Evolutionary conservation across 306 rosid species (phyloP), one percentile per base, ranked within the genome.

Genomic region (Trichosanthes truncata): DNA sequence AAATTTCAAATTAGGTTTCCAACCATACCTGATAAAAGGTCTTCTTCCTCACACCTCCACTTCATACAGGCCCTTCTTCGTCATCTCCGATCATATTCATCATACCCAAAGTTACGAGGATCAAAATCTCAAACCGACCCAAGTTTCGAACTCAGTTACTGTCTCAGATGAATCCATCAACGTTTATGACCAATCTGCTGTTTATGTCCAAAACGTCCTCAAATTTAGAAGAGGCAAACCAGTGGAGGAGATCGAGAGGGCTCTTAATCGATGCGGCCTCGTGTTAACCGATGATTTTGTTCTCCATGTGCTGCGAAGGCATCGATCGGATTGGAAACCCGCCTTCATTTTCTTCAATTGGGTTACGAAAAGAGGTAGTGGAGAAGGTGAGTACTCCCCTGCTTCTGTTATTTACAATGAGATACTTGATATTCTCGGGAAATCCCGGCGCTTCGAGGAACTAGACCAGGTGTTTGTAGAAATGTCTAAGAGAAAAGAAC

Each of bases 251-350:
- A 55, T 91, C 31, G 88, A 91, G 62, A 81, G 52, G 41, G 97
- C 95, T 60, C 94, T 91, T 7, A 82, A 80, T 59, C 92, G 63
- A 1, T 79, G 87, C 75, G 87, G 76, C 20, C 67, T 91, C 41
- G 68, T 73, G 43, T 76, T 88, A 18, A 79, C 78, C 48, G 81
- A 89, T 55, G 81, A 84, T 43, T 88, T 89, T 73, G 89, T 90
- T 61, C 83, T 91, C 74, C 78, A 85, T n/a, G 93, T 90, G 21
- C 91, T 91, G 14, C 82, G 77, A 49, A 84, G 95, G 53, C 97
- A 87, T 65, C 91, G 82, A 59, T 85, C 92, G 5, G 93, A 93
- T 82, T 93, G 97, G 98, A 88, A 65, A 76, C 88, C 83, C 7
- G 95, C 97, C 6, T 80, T 81, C 52, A 67, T 80, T 2, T 90